A percentile compares a stretch with the other conserved stretches of the same genome.
Evolutionary conservation across 2,329 filamentous ascomycete species (phyloP).

Genomic region (Metarhizium rileyi): DNA sequence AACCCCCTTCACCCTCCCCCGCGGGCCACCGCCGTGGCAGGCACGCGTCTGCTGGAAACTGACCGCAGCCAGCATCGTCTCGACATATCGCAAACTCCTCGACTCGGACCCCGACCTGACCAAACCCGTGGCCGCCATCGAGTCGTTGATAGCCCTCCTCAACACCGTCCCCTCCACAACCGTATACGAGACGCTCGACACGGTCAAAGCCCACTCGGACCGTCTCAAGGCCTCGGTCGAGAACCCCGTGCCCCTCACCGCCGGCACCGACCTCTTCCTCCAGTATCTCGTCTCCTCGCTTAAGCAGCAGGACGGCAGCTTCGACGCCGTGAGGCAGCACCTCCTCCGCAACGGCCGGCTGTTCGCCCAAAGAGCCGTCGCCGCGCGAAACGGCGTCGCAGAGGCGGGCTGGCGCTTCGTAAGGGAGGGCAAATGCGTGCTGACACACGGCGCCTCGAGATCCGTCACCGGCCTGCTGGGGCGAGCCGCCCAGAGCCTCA

Average conservation of each 20-base stretch:
- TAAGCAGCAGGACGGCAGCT: constrained; percentile 46
- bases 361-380: constrained; percentile 81
- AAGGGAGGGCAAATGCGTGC: constrained; percentile 65
- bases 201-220: constrained; percentile 67
- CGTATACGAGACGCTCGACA: constrained; percentile 86
- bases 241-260: constrained; percentile 86
- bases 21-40: too few relatives aligned
- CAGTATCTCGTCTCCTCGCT: constrained; percentile 78
- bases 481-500: constrained; percentile 51
- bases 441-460: constrained; percentile 82
- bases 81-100: constrained; percentile 44
- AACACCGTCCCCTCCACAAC: constrained; percentile 72
- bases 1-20: not conserved
- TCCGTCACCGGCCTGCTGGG: constrained; percentile 71
- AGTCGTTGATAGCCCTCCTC: constrained; percentile 80
- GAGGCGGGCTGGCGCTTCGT: constrained; percentile 70
- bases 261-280: constrained; percentile 91
- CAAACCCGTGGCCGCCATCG: constrained; percentile 91
- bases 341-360: constrained; percentile 76
- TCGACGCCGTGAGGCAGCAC: constrained; percentile 74
- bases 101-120: constrained; percentile 71
- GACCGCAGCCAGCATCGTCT: constrained; percentile 37
- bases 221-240: constrained; percentile 68
- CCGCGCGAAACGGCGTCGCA: constrained; percentile 74
- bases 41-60: constrained; percentile 4